Conservation (phyloP, 2,329 filamentous ascomycete genomes). For the Epichloe brachyelytri region DNA sequence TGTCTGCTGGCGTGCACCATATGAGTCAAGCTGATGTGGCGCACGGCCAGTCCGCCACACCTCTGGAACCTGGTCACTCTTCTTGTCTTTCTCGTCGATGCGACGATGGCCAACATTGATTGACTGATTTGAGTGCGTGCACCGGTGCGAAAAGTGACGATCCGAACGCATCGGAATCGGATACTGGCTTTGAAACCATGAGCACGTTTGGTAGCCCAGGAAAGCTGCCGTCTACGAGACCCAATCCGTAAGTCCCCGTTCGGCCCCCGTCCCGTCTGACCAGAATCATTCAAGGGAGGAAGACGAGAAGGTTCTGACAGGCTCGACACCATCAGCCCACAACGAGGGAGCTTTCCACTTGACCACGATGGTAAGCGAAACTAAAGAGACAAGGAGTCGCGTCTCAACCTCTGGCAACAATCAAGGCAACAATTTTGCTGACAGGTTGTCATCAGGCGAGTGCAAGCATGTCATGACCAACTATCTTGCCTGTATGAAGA, state of each 20-base stretch:
- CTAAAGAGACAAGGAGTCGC: neutral
- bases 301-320: slow-evolving; percentile 1
- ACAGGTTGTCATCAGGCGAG: slow-evolving; percentile 48
- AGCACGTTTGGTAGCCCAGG: slow-evolving; percentile 61
- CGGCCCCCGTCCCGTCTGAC: neutral
- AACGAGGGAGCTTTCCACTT: slow-evolving; percentile 89
- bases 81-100: neutral
- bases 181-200: slow-evolving; percentile 24
- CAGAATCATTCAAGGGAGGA: neutral
- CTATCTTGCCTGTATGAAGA: slow-evolving; percentile 82
- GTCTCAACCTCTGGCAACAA: neutral
- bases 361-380: slow-evolving; percentile 61
- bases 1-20: too few relatives aligned
- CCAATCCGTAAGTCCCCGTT: slow-evolving; percentile 47
- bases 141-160: neutral
- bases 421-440: neutral
- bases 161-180: neutral
- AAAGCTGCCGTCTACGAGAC: slow-evolving; percentile 51
- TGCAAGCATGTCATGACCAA: slow-evolving; percentile 79
- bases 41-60: too few relatives aligned
- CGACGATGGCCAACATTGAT: neutral
- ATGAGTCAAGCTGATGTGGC: too few relatives aligned
- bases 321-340: slow-evolving; percentile 43
- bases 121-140: neutral
- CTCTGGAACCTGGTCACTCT: neutral